Conservation (phyloP, 192 early-diverging fungal genomes). For the Fimicolochytrium jonesii region DNA sequence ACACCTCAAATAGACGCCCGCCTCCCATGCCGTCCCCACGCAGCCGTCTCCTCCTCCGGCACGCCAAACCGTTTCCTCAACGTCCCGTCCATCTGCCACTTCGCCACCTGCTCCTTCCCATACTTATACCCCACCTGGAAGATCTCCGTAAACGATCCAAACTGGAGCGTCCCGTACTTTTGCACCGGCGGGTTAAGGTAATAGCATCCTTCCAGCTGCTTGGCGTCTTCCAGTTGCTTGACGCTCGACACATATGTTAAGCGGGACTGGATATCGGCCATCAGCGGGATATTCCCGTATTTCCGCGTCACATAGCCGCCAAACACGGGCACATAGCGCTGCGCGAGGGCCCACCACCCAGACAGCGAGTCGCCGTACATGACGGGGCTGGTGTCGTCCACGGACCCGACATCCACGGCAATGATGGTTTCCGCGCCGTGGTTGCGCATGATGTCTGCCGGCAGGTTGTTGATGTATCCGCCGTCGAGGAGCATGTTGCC, state of each 20-base stretch:
- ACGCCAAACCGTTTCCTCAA: conserved; percentile 54
- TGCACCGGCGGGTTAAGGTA: conserved; percentile 87
- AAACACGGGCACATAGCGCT: conserved; percentile 72
- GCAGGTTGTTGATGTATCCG: conserved; percentile 97
- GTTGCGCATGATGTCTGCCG: conserved; percentile 70
- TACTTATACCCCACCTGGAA: conserved; percentile 82
- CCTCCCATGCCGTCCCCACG: conserved; percentile 11
- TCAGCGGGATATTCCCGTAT: conserved; percentile 72
- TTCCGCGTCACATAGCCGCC: conserved; percentile 6
- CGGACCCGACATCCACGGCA: conserved; percentile 89
- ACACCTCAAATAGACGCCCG: conserved; percentile 27
- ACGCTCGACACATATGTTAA: conserved; percentile 88
- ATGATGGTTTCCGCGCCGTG: conserved; percentile 87
- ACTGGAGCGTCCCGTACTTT: conserved; percentile 84
- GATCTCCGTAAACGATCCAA: conserved; percentile 87
- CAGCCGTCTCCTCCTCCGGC: background rate
- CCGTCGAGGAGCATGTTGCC: conserved; percentile 98
- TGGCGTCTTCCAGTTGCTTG: conserved; percentile 84
- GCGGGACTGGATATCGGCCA: conserved; percentile 92
- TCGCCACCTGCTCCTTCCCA: conserved; percentile 67
- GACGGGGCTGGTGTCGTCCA: conserved; percentile 91
- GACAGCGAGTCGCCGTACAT: conserved; percentile 86
- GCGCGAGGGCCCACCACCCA: conserved; percentile 87
- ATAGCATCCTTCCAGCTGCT: conserved; percentile 65
- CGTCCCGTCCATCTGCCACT: conserved; percentile 75